Conservation (phyloP, 805 yeast genomes). For the Priceomyces fermenticarens region DNA sequence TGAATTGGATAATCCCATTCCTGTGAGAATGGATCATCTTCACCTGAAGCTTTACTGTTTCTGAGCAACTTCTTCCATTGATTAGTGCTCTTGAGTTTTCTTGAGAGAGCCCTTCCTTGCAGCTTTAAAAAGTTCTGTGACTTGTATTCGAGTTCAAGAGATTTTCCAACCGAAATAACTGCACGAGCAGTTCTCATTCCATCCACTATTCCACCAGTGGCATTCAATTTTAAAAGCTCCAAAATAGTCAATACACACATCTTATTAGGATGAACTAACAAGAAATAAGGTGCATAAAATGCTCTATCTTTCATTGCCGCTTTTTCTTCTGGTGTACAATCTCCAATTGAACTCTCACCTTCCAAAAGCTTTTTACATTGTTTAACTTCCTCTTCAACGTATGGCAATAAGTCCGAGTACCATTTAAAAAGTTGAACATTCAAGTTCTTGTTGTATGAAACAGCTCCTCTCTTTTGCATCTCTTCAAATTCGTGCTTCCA, state of each 20-base stretch:
- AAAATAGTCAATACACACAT: conserved; percentile 80
- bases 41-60: conserved; percentile 12
- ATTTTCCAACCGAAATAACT: conserved; percentile 75
- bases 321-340: conserved; percentile 16
- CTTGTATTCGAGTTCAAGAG: conserved; percentile 80
- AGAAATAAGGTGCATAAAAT: conserved; percentile 74
- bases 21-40: conserved; percentile 10
- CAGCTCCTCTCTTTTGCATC: conserved; percentile 55
- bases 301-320: conserved; percentile 39
- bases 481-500: conserved; percentile 85
- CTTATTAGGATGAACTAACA: conserved; percentile 72
- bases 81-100: conserved; percentile 42
- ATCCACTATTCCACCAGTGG: conserved; percentile 71
- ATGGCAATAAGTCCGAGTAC: conserved; percentile 72
- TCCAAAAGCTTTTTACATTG: conserved; percentile 48
- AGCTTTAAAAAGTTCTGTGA: conserved; percentile 60
- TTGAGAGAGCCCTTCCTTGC: conserved; percentile 50
- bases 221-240: conserved; percentile 70
- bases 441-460: conserved; percentile 54
- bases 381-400: conserved; percentile 62
- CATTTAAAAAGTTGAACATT: conserved; percentile 81
- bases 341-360: conserved; percentile 15
- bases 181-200: conserved; percentile 86
- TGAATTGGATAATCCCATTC: conserved; percentile 29
- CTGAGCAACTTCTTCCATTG: conserved; percentile 46